Base-by-base conservation (phyloP, 208 protist species). In the Herpetomonas samuelpessoai region DNA sequence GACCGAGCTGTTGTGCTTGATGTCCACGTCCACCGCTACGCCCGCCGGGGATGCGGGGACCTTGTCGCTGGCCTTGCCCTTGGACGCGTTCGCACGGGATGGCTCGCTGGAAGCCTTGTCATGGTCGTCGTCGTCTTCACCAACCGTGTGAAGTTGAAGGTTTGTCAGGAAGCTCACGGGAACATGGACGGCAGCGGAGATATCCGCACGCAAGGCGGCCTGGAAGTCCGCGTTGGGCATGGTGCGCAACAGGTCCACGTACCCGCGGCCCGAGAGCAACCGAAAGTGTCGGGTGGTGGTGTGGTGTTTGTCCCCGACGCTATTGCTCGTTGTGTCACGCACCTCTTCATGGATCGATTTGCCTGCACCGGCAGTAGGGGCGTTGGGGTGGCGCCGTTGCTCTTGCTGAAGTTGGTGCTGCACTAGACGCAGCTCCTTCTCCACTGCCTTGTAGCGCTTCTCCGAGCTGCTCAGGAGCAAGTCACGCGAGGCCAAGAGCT, bases 21-120 rank as follows among this genome's bases (percentile, higher is more conserved):
- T 61, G 46, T 77, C 71, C 10, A 86, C 31, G 45, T 88, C 77
- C 19, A 86, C 44, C 49, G 57, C 57, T 35, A 88, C 74, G 10
- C 75, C 64, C n/a, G n/a, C n/a, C 9, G 35, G 35, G 35, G 35
- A 41, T 41, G 35, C 35, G n/a, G n/a, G n/a, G n/a, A n/a, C n/a
- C 35, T 41, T 41, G 35, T 14, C 35, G 35, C 35, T 41, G 35
- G 35, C 35, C 9, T 41, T 41, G 35, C 14, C 14, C 35, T 41
- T 41, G 35, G 9, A 6, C 9, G 35, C 35, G 35, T 41, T 41
- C 6, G 6, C 35, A n/a, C n/a, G n/a, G n/a, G n/a, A n/a, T n/a
- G n/a, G n/a, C 9, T 41, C 35, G 6, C 35, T 14, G 9, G 6
- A 6, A 41, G 35, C 35, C 9, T 18, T 14, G 14, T 41, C 35